Evolutionary conservation across 1,284 basidiomycete species (phyloP), one percentile per base, ranked within the genome.

Genomic region (Xanthoconium separans): DNA sequence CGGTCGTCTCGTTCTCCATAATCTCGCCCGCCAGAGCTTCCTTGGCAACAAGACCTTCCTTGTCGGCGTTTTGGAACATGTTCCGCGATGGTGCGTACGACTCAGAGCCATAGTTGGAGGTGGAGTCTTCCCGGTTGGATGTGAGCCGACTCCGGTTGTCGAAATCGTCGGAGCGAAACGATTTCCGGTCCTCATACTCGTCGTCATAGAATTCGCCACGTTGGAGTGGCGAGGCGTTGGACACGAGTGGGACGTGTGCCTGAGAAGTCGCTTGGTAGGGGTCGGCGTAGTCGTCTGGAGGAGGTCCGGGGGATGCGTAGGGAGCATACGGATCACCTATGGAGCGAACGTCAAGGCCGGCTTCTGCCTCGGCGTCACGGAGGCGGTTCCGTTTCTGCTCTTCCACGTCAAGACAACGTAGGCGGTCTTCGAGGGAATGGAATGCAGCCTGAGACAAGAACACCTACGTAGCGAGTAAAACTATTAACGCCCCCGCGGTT

Each of bases 1-100:
- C 95, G 0, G 87, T 83, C 7, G 89, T 92, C 74, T 98, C 93
- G 45, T 86, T 85, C 56, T 93, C 91, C 64, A 87, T 81, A 15
- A 89, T 83, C 61, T 91, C 91, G 2, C 88, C 87, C 6, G 89
- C 83, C 2, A 94, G 73, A 7, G 85, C 81, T 61, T 93, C 91
- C 72, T 94, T 93, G 59, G 93, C 87, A 33, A 81, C 75, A 30
- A 87, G 68, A n/a, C 80, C 86, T 60, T 84, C 82, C 66, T 85
- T 87, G 61, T 90, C 87, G 8, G 85, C 77, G 57, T 84, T 86
- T 57, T 88, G 85, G 79, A 98, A 98, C 93, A 98, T 96, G 65
- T 97, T 96, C 20, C 93, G 79, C 0, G 92, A 95, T 0, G 94
- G 95, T 0, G 93, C 94, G 64, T 98, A 98, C 0, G 88, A 89